phyloP scores from a whole-genome alignment of 2,329 filamentous ascomycete species.

The Nigrospora osmanthi region DNA sequence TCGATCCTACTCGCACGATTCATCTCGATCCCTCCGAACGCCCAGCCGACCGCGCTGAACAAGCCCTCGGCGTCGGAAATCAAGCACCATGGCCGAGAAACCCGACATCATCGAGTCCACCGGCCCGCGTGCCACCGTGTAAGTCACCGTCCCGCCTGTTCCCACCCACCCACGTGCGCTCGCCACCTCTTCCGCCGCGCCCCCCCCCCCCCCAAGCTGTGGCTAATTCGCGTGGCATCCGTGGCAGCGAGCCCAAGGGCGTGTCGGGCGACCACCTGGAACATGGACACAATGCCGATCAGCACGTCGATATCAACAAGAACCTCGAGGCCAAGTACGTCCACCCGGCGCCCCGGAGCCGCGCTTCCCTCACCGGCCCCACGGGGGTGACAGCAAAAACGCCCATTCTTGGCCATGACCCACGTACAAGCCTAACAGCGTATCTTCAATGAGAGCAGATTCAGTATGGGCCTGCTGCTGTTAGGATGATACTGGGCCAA shows the following conservation, averaged over 20 bases:
- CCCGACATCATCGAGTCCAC: neutral
- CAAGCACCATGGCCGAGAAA: neutral
- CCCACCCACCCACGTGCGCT: neutral
- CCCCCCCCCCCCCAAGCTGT: neutral
- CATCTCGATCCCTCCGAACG: neutral
- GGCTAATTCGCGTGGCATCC: neutral
- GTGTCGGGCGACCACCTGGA: conserved; percentile 14
- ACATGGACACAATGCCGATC: conserved; percentile 13
- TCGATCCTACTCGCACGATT: neutral
- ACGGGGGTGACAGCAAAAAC: no score
- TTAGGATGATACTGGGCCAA: no score
- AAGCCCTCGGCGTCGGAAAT: neutral
- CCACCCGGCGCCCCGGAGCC: neutral
- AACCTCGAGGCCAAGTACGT: conserved; percentile 37
- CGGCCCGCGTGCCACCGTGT: neutral
- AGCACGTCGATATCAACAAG: conserved; percentile 26
- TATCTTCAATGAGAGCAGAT: no score
- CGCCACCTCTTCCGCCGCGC: no score
- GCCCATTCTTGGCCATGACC: no score
- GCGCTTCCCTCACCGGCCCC: neutral
- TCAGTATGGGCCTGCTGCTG: no score
- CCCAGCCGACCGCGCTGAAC: neutral
- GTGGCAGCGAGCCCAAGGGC: conserved; percentile 10
- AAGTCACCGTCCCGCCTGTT: neutral
- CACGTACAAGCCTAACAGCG: no score